A percentile compares a stretch with the other conserved stretches of the same genome.
Conservation (phyloP, 164 flowering plant species). For the Brasenia schreberi region DNA sequence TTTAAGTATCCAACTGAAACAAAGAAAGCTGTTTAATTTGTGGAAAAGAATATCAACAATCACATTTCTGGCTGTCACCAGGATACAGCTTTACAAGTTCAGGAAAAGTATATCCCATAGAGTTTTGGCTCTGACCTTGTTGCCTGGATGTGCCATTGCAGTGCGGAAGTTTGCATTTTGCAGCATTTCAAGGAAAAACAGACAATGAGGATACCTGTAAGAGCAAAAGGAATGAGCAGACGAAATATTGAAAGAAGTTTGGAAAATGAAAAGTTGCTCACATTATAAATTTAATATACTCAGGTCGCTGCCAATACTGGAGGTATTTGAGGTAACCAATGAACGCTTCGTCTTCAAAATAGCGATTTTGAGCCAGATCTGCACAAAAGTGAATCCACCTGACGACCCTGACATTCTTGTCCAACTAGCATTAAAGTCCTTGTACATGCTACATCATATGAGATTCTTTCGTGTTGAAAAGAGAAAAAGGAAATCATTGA, state of each 20-base stretch:
- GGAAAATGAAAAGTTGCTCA: constrained; percentile 19
- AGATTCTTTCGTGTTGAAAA: no score
- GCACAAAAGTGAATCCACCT: constrained; percentile 2
- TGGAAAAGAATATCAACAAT: not conserved
- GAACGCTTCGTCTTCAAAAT: constrained; percentile 99
- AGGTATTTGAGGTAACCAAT: constrained; percentile 94
- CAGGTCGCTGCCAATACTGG: constrained; percentile 91
- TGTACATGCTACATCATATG: no score
- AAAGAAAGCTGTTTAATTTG: not conserved
- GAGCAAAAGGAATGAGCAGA: not conserved
- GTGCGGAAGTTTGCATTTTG: constrained; percentile 84
- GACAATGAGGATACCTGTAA: constrained; percentile 92
- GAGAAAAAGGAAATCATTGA: no score
- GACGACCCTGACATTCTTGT: no score
- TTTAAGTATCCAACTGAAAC: not conserved
- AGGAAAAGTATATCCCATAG: not conserved
- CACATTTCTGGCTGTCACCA: not conserved
- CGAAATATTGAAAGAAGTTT: not conserved
- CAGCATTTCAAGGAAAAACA: constrained; percentile 89
- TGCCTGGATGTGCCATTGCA: constrained; percentile 97
- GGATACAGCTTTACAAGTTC: not conserved
- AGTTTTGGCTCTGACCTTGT: constrained; percentile 38
- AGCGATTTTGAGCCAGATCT: constrained; percentile 97
- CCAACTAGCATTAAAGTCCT: no score
- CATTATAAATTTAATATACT: constrained; percentile 85